A percentile compares a stretch with the other conserved stretches of the same genome.
phyloP scores from a whole-genome alignment of 73 alveolate genomes.

The Paramecium sexaurelia region DNA sequence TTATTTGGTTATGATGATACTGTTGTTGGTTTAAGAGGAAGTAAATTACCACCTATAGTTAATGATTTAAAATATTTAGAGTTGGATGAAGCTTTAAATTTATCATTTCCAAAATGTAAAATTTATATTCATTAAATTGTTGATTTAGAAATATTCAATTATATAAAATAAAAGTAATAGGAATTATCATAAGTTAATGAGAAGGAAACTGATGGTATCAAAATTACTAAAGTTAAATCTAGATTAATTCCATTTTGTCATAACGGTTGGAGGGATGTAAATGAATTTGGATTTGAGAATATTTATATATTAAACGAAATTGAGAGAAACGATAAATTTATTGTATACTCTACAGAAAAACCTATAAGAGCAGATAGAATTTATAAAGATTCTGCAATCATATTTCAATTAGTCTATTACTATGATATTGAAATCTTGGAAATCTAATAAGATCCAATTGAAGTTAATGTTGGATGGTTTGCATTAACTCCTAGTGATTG shows the following conservation, averaged over 20 bases:
- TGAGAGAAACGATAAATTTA: not conserved
- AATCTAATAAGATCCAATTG: not conserved
- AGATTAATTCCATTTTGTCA: not conserved
- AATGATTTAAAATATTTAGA: not conserved
- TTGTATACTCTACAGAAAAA: not conserved
- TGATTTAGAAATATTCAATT: not conserved
- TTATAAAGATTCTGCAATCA: not conserved
- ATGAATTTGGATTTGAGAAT: not conserved
- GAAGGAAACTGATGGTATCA: not conserved
- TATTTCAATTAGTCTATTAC: not conserved
- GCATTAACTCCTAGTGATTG: not conserved
- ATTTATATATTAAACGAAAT: not conserved
- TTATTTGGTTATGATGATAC: not conserved
- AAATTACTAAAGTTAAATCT: not conserved
- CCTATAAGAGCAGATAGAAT: not conserved
- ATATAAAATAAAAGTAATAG: not conserved
- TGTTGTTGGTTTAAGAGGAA: not conserved
- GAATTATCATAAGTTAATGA: not conserved
- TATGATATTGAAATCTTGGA: not conserved
- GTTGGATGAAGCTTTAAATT: not conserved
- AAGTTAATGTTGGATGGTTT: not conserved
- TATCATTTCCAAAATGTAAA: not conserved
- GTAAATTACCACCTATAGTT: not conserved
- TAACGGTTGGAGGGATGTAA: conserved; percentile 27
- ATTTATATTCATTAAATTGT: not conserved